phyloP scores from a whole-genome alignment of 1,284 basidiomycete species.

The Boletus mariae region DNA sequence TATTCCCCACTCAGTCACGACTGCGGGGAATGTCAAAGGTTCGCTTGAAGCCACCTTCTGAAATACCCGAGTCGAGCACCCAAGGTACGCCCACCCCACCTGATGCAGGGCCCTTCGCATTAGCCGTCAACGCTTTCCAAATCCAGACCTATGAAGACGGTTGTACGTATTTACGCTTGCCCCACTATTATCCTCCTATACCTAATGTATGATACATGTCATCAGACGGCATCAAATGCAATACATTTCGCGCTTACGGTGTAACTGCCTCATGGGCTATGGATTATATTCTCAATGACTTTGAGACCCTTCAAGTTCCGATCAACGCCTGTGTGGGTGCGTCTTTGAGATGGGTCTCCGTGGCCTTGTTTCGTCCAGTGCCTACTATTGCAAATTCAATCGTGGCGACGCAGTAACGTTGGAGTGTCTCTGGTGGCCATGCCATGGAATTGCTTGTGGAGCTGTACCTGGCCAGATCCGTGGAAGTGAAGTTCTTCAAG shows the following conservation, averaged over 20 bases:
- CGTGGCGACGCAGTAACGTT: constrained; percentile 17
- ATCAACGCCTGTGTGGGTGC: constrained; percentile 24
- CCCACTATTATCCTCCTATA: constrained; percentile 19
- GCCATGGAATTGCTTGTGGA: constrained; percentile 18
- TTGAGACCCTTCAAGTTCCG: constrained; percentile 15
- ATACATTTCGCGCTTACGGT: constrained; percentile 3
- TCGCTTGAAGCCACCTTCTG: not conserved
- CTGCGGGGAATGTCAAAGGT: constrained; percentile 6
- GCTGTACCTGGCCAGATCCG: constrained; percentile 17
- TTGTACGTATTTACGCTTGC: constrained; percentile 27
- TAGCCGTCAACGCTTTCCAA: constrained; percentile 10
- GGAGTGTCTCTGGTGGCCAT: constrained; percentile 12
- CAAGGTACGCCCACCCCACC: constrained; percentile 9
- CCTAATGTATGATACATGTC: constrained; percentile 15
- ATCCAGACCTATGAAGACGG: constrained; percentile 12
- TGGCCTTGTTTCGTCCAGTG: constrained; percentile 25
- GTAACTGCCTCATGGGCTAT: constrained; percentile 18
- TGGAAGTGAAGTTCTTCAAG: constrained; percentile 16
- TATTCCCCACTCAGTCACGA: constrained; percentile 5
- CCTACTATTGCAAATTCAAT: constrained; percentile 23
- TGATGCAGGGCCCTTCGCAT: constrained; percentile 11
- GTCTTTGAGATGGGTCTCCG: constrained; percentile 17
- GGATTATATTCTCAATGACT: constrained; percentile 8
- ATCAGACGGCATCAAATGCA: constrained; percentile 16
- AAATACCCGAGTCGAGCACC: not conserved